phyloP scores from a whole-genome alignment of 2,329 filamentous ascomycete genomes.

The Trichoderma sp. region DNA sequence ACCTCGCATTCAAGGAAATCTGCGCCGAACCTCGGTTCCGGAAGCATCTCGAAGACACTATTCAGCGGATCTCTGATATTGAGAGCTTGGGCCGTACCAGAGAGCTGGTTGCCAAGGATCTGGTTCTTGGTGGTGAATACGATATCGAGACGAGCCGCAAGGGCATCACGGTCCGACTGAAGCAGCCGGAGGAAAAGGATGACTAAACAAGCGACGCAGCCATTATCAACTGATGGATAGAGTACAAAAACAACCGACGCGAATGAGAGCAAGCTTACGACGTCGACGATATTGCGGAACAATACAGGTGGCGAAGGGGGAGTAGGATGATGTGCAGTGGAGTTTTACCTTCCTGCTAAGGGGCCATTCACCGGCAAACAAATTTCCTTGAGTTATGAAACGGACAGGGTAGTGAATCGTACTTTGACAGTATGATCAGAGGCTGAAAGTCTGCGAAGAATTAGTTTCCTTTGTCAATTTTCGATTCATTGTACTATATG shows the following conservation, averaged over 20 bases:
- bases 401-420: background rate
- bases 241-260: background rate
- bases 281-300: background rate
- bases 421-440: background rate
- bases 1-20: constrained; percentile 85
- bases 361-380: background rate
- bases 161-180: constrained; percentile 49
- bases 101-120: constrained; percentile 92
- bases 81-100: constrained; percentile 92
- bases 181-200: constrained; percentile 46
- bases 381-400: constrained; percentile 16
- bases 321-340: background rate
- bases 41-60: constrained; percentile 77
- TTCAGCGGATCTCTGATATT: constrained; percentile 87
- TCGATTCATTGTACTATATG: background rate
- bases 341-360: background rate
- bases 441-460: background rate
- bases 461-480: constrained; percentile 14
- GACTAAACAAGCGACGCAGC: constrained; percentile 4
- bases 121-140: constrained; percentile 84
- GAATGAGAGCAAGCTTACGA: background rate
- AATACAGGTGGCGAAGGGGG: background rate
- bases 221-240: background rate
- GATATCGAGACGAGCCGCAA: constrained; percentile 55
- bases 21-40: constrained; percentile 78